Base-by-base conservation (phyloP, 768 basidiomycete species). In the Podaxis sp. region DNA sequence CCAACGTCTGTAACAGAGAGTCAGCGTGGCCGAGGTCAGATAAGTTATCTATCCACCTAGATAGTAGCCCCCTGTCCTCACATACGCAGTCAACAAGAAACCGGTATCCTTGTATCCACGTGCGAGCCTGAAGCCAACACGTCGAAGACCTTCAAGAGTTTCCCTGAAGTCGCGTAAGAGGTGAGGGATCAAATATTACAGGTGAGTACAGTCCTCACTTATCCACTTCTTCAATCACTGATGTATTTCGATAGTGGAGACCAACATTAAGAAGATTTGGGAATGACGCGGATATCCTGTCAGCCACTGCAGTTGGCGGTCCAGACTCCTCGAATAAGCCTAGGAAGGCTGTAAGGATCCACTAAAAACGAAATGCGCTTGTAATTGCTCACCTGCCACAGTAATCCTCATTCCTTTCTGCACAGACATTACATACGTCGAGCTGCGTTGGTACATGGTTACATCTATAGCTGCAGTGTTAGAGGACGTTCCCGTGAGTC, bases 381-480 rank as follows among this genome's bases (percentile, higher is more conserved):
- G n/a, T n/a, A 37, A 5, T 18, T 36, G 9, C 7, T 5, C 27
- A 38, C 27, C 40, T 7, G 18, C 28, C 5, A 66, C 47, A 0
- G 68, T 28, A 4, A 62, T 40, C 2, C 55, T 42, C 42, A 62
- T 64, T 1, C 81, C 77, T 54, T 78, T 74, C 54, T 75, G 73
- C 4, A 72, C 73, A 0, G 76, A 74, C 76, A 83, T 79, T 62
- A 85, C 72, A 63, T 84, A 86, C 0, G 82, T 86, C 1, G 80
- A 74, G 11, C 76, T 72, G 2, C 84, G 75, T 65, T 85, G 84
- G 57, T 74, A 69, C 74, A 80, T 77, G 7, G 79, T 79, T 4
- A 79, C 71, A 47, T 80, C 78, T 78, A 47, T 13, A 50, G 36
- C 7, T n/a, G n/a, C 14, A 3, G 3, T 2, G 11, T 40, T n/a